phyloP scores from a whole-genome alignment of 2,329 filamentous ascomycete genomes.

The Paecilomyces sp. region DNA sequence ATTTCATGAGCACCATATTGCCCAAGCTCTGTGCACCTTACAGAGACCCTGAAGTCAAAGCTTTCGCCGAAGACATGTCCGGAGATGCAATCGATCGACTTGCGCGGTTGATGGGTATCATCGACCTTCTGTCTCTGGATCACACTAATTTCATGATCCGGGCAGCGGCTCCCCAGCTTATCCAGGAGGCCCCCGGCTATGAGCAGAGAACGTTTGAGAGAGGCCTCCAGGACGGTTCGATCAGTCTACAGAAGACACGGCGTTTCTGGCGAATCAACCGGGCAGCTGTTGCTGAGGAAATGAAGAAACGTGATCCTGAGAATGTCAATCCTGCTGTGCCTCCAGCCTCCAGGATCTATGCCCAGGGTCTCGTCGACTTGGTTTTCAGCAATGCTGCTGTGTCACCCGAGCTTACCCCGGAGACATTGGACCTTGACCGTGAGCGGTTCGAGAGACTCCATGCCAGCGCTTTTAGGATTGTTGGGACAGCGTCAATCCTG shows the following conservation, averaged over 20 bases:
- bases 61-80: slow-evolving; percentile 44
- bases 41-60: slow-evolving; percentile 53
- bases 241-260: slow-evolving; percentile 46
- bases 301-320: slow-evolving; percentile 41
- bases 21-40: slow-evolving; percentile 60
- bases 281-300: slow-evolving; percentile 39
- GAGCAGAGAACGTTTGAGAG: slow-evolving; percentile 53
- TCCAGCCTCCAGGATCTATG: slow-evolving; percentile 44
- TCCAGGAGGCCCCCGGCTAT: slow-evolving; percentile 55
- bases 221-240: slow-evolving; percentile 45
- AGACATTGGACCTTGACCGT: slow-evolving; percentile 53
- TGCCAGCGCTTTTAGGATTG: slow-evolving; percentile 49
- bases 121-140: slow-evolving; percentile 56
- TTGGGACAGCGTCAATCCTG: slow-evolving; percentile 55
- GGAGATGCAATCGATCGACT: slow-evolving; percentile 57
- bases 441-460: slow-evolving; percentile 48
- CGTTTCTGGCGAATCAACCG: slow-evolving; percentile 47
- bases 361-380: slow-evolving; percentile 53
- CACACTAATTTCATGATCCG: slow-evolving; percentile 61
- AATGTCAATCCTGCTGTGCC: slow-evolving; percentile 28
- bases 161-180: slow-evolving; percentile 52
- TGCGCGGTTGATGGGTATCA: slow-evolving; percentile 55
- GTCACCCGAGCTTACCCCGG: slow-evolving; percentile 48
- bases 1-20: slow-evolving; percentile 55
- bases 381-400: slow-evolving; percentile 48